Conservation (phyloP, 2,329 filamentous ascomycete genomes). For the Penicillium concentricum region DNA sequence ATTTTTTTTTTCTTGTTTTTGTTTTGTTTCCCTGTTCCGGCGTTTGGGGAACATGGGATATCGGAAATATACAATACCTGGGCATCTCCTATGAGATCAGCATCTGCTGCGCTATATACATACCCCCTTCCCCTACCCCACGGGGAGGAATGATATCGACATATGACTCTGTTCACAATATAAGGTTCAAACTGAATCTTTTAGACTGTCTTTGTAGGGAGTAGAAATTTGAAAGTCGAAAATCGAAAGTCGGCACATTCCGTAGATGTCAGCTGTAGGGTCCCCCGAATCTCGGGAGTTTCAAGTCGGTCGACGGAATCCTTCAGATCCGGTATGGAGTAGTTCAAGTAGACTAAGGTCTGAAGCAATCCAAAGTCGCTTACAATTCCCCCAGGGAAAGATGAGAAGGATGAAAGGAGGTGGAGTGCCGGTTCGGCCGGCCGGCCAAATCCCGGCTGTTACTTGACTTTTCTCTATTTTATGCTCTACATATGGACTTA, state of each 20-base stretch:
- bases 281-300: not conserved
- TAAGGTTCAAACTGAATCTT: not conserved
- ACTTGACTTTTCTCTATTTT: not conserved
- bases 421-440: constrained; percentile 5
- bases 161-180: not conserved
- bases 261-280: not conserved
- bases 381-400: not conserved
- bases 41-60: not conserved
- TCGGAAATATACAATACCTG: not conserved
- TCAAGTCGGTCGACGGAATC: not conserved
- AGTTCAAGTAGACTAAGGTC: too few species aligned
- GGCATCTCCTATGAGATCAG: not conserved
- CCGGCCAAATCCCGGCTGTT: constrained; percentile 2
- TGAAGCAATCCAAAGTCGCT: too few species aligned
- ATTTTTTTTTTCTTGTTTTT: not conserved
- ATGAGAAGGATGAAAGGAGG: not conserved
- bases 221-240: not conserved
- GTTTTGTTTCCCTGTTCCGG: not conserved
- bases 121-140: not conserved
- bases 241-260: not conserved
- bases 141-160: not conserved
- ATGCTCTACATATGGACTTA: too few species aligned
- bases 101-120: not conserved
- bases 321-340: not conserved
- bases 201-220: not conserved